Percentiles rank a stretch among this genome's conserved stretches.
Evolutionary conservation across 768 basidiomycete species (phyloP).

Genomic region (Chalciporus pseudorubinellus): DNA sequence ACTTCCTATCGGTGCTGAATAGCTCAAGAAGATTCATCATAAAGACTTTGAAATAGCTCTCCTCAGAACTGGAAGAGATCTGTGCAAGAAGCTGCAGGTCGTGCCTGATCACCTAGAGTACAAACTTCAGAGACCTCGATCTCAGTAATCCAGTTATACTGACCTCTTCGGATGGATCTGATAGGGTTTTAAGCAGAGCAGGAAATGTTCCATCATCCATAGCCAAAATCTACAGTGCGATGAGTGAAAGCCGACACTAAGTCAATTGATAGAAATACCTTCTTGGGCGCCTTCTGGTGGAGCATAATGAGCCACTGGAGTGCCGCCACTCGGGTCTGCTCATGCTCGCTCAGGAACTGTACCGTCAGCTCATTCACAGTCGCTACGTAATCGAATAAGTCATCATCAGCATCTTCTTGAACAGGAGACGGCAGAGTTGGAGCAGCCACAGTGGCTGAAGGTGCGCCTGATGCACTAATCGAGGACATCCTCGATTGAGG

Average conservation of each 20-base stretch:
- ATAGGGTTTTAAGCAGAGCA: constrained; percentile 89
- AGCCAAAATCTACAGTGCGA: constrained; percentile 68
- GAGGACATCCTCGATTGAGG: constrained; percentile 62
- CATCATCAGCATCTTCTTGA: constrained; percentile 54
- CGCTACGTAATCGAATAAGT: constrained; percentile 86
- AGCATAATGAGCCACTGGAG: constrained; percentile 98
- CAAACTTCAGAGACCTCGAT: background rate
- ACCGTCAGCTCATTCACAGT: constrained; percentile 92
- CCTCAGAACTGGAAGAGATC: constrained; percentile 93
- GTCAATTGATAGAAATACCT: constrained; percentile 45
- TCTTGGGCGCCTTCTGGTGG: constrained; percentile 95
- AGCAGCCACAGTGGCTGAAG: constrained; percentile 31
- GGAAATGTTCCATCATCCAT: constrained; percentile 98
- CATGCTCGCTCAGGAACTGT: constrained; percentile 94
- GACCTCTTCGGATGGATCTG: constrained; percentile 95
- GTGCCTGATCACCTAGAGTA: constrained; percentile 82
- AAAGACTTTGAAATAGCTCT: constrained; percentile 92
- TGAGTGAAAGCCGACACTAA: background rate
- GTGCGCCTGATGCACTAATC: constrained; percentile 38
- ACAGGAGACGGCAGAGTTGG: constrained; percentile 30
- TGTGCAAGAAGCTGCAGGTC: constrained; percentile 95
- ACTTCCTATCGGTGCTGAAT: constrained; percentile 89
- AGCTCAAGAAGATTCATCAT: constrained; percentile 94
- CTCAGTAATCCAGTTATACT: constrained; percentile 6
- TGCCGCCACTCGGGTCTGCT: constrained; percentile 93